Percentiles rank a stretch among this genome's conserved stretches.
phyloP scores from a whole-genome alignment of 768 basidiomycete genomes.

The Gautieria morchelliformis region DNA sequence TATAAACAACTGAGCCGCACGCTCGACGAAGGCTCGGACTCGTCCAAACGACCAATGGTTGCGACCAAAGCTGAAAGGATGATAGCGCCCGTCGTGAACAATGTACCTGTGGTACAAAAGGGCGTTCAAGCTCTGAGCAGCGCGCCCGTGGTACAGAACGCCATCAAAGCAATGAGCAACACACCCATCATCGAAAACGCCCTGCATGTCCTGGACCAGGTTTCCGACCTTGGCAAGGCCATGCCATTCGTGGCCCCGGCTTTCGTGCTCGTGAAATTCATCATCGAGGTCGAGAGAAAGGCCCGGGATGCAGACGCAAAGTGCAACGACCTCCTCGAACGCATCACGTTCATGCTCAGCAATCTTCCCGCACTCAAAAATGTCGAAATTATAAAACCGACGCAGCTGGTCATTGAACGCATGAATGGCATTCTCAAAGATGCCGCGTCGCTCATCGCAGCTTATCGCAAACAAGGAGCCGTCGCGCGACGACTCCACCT shows the following conservation, averaged over 20 bases:
- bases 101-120: not conserved
- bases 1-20: not conserved
- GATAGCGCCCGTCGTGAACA: not conserved
- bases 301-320: slow-evolving; percentile 31
- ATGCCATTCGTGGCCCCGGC: slow-evolving; percentile 31
- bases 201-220: slow-evolving; percentile 21
- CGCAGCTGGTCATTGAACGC: slow-evolving; percentile 28
- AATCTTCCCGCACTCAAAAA: slow-evolving; percentile 27
- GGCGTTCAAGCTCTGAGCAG: not conserved
- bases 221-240: slow-evolving; percentile 28
- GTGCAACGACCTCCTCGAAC: slow-evolving; percentile 31
- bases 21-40: not conserved
- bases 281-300: slow-evolving; percentile 29
- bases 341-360: slow-evolving; percentile 34
- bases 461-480: slow-evolving; percentile 29
- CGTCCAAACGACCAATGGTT: not conserved
- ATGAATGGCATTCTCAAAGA: slow-evolving; percentile 30
- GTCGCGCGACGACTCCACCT: slow-evolving; percentile 30
- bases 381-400: slow-evolving; percentile 25
- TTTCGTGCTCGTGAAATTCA: slow-evolving; percentile 30
- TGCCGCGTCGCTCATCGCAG: slow-evolving; percentile 29
- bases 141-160: slow-evolving; percentile 11
- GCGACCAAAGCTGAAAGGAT: not conserved
- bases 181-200: slow-evolving; percentile 15
- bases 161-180: slow-evolving; percentile 22